These are phyloP conservation scores for Tilletia caries DNA, from an alignment of 1,284 basidiomycete genomes.

Conservation along the genomic window DNA sequence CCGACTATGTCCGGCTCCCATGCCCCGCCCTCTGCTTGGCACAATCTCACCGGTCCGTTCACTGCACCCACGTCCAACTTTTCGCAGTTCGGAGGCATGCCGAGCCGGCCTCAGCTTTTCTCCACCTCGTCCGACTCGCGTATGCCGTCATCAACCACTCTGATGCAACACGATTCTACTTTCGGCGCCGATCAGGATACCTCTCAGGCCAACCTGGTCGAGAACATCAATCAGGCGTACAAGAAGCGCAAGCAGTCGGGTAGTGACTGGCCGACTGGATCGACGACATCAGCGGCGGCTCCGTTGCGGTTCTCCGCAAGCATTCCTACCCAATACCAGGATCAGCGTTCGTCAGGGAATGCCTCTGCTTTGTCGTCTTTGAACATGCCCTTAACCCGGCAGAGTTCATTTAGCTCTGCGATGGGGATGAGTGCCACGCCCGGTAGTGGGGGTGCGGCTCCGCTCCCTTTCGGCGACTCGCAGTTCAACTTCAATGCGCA, in stretches of 20 bases:
- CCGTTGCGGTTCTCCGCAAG: neutral
- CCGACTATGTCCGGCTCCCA: neutral
- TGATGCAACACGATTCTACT: neutral
- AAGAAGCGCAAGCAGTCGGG: conserved; percentile 8
- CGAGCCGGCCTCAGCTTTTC: conserved; percentile 1
- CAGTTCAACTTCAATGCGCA: too few relatives aligned
- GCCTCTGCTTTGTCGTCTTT: too few relatives aligned
- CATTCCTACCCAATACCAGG: neutral
- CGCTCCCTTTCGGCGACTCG: too few relatives aligned
- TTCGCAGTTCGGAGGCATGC: neutral
- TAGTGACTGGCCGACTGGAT: neutral
- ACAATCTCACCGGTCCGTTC: neutral
- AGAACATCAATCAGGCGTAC: neutral
- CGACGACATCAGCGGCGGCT: neutral
- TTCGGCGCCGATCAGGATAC: neutral
- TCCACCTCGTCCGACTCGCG: neutral
- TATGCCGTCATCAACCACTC: neutral
- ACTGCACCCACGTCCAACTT: neutral
- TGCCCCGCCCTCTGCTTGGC: neutral
- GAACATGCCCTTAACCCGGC: too few relatives aligned
- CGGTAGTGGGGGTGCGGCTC: too few relatives aligned
- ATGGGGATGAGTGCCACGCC: too few relatives aligned
- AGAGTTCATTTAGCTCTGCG: too few relatives aligned
- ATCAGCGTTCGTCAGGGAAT: neutral
- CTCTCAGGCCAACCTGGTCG: neutral